Conservation (phyloP, 2,329 filamentous ascomycete species). For the Colletotrichum scovillei region DNA sequence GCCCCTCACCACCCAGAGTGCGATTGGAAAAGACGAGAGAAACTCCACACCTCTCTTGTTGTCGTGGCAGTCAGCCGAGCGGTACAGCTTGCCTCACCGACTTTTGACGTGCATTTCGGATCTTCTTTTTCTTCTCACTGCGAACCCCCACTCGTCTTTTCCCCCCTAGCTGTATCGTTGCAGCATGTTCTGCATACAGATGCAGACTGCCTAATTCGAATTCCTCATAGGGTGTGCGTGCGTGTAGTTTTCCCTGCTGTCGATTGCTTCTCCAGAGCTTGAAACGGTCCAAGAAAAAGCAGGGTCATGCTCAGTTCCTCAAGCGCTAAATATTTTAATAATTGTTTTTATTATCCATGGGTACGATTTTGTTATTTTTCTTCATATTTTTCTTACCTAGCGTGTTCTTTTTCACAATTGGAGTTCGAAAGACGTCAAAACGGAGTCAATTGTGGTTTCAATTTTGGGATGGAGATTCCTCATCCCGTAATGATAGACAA, state of each 20-base stretch:
- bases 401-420: background rate
- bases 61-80: conserved; percentile 33
- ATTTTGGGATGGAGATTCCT: conserved; percentile 8
- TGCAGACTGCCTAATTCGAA: background rate
- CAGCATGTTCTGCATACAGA: background rate
- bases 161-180: background rate
- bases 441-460: conserved; percentile 15
- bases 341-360: background rate
- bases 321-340: background rate
- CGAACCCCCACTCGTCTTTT: background rate
- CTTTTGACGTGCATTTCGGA: conserved; percentile 29
- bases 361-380: background rate
- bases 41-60: background rate
- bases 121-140: background rate
- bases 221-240: background rate
- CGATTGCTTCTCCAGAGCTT: background rate
- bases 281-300: conserved; percentile 8
- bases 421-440: conserved; percentile 27
- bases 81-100: conserved; percentile 31
- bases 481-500: conserved; percentile 24
- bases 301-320: background rate
- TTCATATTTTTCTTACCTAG: background rate
- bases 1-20: background rate
- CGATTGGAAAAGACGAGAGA: background rate
- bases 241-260: background rate